These are phyloP conservation scores for Flaveria ramosissima DNA, from an alignment of 129 eudicot genomes.

Conservation along the genomic window DNA sequence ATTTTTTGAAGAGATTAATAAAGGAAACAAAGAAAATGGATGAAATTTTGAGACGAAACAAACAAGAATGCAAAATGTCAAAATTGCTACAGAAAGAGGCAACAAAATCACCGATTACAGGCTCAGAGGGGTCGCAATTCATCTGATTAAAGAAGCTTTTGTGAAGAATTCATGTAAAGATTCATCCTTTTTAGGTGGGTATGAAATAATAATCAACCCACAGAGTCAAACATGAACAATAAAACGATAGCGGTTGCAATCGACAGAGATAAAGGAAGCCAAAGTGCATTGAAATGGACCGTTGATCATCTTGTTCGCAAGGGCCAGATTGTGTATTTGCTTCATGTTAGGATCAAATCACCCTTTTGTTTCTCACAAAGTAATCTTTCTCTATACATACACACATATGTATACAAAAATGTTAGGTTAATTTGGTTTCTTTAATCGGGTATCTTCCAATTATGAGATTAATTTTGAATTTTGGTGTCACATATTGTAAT, in stretches of 20 bases:
- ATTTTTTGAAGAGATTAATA: conserved; percentile 5
- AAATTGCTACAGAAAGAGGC: background rate
- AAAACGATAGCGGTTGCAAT: conserved; percentile 69
- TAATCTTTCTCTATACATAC: conserved; percentile 23
- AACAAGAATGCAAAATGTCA: background rate
- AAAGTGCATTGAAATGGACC: conserved; percentile 71
- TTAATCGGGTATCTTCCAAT: background rate
- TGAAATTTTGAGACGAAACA: conserved; percentile 17
- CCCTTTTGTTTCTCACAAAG: conserved; percentile 31
- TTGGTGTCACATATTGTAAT: conserved; percentile 8
- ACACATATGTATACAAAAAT: background rate
- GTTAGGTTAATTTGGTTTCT: background rate
- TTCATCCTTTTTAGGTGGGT: conserved; percentile 28
- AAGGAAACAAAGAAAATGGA: conserved; percentile 21
- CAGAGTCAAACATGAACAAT: conserved; percentile 28
- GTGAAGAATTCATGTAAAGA: conserved; percentile 4
- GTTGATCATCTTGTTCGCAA: conserved; percentile 56
- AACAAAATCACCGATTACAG: background rate
- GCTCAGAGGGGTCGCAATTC: background rate
- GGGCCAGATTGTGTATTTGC: conserved; percentile 62
- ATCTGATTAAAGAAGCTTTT: background rate
- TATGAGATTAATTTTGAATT: background rate
- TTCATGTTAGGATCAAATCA: conserved; percentile 57
- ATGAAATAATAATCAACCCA: conserved; percentile 15
- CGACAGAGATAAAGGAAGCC: conserved; percentile 68